Conservation (phyloP, 257 asterid species). For the Oldenlandia corymbosa region DNA sequence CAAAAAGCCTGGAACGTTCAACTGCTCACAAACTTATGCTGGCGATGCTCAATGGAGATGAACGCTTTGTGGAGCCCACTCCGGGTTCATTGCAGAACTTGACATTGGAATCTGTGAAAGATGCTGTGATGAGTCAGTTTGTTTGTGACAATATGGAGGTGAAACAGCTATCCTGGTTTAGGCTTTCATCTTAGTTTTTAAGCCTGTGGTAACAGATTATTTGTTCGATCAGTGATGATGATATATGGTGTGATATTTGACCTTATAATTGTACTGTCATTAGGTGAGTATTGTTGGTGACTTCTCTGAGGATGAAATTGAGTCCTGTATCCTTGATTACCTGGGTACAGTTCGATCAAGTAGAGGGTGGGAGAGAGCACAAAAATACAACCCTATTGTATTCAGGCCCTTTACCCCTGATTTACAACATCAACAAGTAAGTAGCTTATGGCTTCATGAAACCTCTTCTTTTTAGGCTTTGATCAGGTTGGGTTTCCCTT, state of each 20-base stretch:
- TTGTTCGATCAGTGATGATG: constrained; percentile 10
- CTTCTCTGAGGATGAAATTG: constrained; percentile 92
- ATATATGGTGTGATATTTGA: constrained; percentile 16
- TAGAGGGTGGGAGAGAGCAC: constrained; percentile 63
- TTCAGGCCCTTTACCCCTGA: constrained; percentile 61
- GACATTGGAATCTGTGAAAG: constrained; percentile 72
- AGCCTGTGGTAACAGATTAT: constrained; percentile 5
- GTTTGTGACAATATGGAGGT: constrained; percentile 98
- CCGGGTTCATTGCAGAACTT: constrained; percentile 77
- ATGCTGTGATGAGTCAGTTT: constrained; percentile 95
- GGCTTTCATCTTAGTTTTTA: constrained; percentile 6
- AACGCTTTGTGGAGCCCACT: constrained; percentile 96
- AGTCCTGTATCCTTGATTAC: constrained; percentile 90
- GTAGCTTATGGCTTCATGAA: constrained; percentile 18
- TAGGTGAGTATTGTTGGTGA: constrained; percentile 98
- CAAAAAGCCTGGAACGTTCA: constrained; percentile 97
- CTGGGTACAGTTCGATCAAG: constrained; percentile 80
- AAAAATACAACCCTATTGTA: constrained; percentile 57
- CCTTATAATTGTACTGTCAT: constrained; percentile 19
- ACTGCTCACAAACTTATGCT: constrained; percentile 99
- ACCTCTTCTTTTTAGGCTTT: background rate
- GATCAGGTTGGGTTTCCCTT: background rate
- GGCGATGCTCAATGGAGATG: constrained; percentile 97
- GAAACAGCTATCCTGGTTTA: constrained; percentile 3
- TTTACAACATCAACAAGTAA: constrained; percentile 91